phyloP scores from a whole-genome alignment of 1,284 basidiomycete species.

The Cronartium ribicola region DNA sequence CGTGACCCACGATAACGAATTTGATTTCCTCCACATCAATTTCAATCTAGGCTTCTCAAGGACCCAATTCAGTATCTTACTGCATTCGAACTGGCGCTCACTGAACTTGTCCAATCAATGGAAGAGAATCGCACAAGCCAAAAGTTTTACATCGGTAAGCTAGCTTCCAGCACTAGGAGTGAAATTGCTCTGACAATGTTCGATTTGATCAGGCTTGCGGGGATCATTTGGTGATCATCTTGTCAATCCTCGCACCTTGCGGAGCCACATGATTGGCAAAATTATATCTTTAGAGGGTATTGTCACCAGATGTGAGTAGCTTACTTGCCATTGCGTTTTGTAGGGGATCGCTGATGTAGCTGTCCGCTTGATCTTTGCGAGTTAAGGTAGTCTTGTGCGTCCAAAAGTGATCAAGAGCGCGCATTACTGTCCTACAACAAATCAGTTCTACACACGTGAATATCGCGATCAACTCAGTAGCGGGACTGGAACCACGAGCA shows the following conservation, averaged over 20 bases:
- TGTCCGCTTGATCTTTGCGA: background rate
- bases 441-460: slow-evolving; percentile 76
- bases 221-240: slow-evolving; percentile 99
- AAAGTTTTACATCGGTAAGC: slow-evolving; percentile 37
- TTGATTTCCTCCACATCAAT: background rate
- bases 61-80: slow-evolving; percentile 85
- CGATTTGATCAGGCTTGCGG: slow-evolving; percentile 74
- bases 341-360: slow-evolving; percentile 7
- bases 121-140: slow-evolving; percentile 54
- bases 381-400: slow-evolving; percentile 75
- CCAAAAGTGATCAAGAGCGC: slow-evolving; percentile 97
- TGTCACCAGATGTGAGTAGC: slow-evolving; percentile 74
- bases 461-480: slow-evolving; percentile 90
- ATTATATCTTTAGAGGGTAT: slow-evolving; percentile 98
- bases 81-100: slow-evolving; percentile 81
- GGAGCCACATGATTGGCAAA: slow-evolving; percentile 81
- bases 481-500: slow-evolving; percentile 56
- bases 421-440: slow-evolving; percentile 85
- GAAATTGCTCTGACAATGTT: background rate
- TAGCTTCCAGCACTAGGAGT: background rate
- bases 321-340: background rate
- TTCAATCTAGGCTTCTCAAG: slow-evolving; percentile 66
- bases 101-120: slow-evolving; percentile 68
- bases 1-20: slow-evolving; percentile 38
- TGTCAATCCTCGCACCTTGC: slow-evolving; percentile 87